Base-by-base conservation (phyloP, 2,329 filamentous ascomycete genomes). In the Trichoderma atrobrunneum region DNA sequence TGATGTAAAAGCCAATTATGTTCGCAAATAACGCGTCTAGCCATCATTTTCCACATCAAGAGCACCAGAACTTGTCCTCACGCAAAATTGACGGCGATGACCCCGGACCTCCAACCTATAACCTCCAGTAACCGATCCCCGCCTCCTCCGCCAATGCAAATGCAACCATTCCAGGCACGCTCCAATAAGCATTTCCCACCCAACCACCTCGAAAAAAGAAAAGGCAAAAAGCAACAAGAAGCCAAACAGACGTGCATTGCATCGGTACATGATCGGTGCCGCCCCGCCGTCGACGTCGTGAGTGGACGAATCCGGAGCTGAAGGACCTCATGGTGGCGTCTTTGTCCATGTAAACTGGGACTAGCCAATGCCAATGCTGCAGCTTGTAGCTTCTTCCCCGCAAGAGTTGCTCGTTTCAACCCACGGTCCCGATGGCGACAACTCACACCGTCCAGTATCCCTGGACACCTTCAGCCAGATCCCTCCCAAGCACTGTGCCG, bases 381-480 rank as follows among this genome's bases (percentile, higher is more conserved):
- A n/a, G 43, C 43, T 51, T 2, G n/a, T 8, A 54, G 48, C 48
- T 54, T 54, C 48, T 72, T 73, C 72, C 73, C 73, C 72, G 72
- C 73, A 74, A 71, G 56, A 54, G 21, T 36, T 51, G 32, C 48
- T 65, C 34, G 34, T 69, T 60, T 51, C 57, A 63, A 56, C 36
- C 60, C 63, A 72, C 74, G 60, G 74, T 74, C 60, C 72, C 72
- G 73, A 75, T 75, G 71, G 64, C 70, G 18, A 54, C 62, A 68
- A 72, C 72, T 66, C 73, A 70, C 74, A 75, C 74, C 63, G 74
- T 75, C 36, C 28, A 36, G 14, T 7, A 36, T 36, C 14, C 34
- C 34, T 36, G 11, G 48, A 21, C 70, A 39, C 62, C 61, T 24
- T 28, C 18, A 30, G 48, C 48, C 48, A 14, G 48, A 18, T 36